A percentile compares a stretch with the other conserved stretches of the same genome.
Evolutionary conservation across 257 asterid genomes (phyloP).

Genomic region (Plantago major): DNA sequence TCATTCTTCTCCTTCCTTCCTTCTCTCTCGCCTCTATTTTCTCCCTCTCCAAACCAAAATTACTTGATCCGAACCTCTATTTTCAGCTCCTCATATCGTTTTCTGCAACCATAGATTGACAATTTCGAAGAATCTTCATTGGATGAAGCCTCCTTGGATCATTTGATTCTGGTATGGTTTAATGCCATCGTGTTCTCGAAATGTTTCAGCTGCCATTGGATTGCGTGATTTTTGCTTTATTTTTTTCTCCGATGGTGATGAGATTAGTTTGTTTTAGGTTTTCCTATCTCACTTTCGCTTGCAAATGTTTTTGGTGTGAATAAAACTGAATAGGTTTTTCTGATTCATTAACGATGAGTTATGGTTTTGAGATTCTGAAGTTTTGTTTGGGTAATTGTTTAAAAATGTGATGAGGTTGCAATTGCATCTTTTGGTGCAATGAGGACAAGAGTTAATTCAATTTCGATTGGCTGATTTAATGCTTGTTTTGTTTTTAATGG

Average conservation of each 20-base stretch:
- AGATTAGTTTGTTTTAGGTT: no score
- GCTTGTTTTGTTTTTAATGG: slow-evolving; percentile 25
- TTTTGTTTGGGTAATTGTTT: no score
- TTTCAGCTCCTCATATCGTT: not conserved
- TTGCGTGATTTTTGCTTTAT: not conserved
- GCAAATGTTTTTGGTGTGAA: no score
- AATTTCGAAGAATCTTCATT: slow-evolving; percentile 18
- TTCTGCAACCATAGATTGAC: not conserved
- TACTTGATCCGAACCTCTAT: slow-evolving; percentile 27
- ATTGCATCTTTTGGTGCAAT: slow-evolving; percentile 5
- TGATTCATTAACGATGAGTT: no score
- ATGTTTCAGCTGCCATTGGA: slow-evolving; percentile 1
- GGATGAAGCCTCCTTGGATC: slow-evolving; percentile 62
- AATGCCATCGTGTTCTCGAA: not conserved
- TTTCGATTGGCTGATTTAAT: slow-evolving; percentile 6
- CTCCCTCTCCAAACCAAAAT: slow-evolving; percentile 20
- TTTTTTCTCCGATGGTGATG: no score
- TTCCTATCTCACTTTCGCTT: no score
- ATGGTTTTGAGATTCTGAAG: no score
- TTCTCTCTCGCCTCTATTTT: slow-evolving; percentile 24
- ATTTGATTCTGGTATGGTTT: slow-evolving; percentile 38
- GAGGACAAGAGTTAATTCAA: slow-evolving; percentile 15
- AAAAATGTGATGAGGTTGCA: no score
- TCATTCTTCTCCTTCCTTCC: slow-evolving; percentile 14
- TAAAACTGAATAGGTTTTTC: no score